Evolutionary conservation across 768 basidiomycete genomes (phyloP).

Genomic region (Boletus insuetus): DNA sequence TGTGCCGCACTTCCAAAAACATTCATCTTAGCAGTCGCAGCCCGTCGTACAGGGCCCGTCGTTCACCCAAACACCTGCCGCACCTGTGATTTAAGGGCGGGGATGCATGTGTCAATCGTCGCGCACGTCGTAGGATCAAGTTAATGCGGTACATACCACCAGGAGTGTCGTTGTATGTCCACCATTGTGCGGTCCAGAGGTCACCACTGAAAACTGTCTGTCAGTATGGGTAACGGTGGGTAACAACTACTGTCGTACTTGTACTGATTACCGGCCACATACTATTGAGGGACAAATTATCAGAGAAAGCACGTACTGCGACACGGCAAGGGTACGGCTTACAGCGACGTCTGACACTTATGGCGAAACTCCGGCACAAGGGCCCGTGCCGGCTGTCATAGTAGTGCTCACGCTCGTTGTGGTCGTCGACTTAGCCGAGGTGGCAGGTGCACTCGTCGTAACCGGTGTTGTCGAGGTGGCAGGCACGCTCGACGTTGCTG

Average conservation of each 20-base stretch:
- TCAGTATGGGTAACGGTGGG: background rate
- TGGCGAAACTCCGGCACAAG: conserved; percentile 42
- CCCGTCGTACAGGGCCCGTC: conserved; percentile 7
- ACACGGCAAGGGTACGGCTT: conserved; percentile 11
- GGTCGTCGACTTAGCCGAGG: conserved; percentile 4
- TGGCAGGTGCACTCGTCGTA: background rate
- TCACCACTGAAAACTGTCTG: conserved; percentile 35
- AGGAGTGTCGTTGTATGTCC: conserved; percentile 41
- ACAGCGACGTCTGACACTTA: conserved; percentile 44
- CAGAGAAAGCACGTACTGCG: background rate
- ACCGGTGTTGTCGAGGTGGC: background rate
- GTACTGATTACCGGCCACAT: conserved; percentile 43
- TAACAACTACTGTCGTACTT: conserved; percentile 28
- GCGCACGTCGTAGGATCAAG: background rate
- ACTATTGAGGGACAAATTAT: conserved; percentile 28
- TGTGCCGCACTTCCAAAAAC: background rate
- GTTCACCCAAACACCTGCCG: conserved; percentile 18
- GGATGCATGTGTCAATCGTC: background rate
- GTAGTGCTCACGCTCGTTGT: conserved; percentile 5
- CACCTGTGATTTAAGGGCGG: background rate
- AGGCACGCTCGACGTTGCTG: background rate
- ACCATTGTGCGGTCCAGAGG: conserved; percentile 50
- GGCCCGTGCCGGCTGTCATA: conserved; percentile 18
- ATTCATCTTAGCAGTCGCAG: conserved; percentile 1
- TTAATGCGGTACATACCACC: conserved; percentile 22